Evolutionary conservation across 768 basidiomycete genomes (phyloP).

Genomic region (Lenzites betulinus): DNA sequence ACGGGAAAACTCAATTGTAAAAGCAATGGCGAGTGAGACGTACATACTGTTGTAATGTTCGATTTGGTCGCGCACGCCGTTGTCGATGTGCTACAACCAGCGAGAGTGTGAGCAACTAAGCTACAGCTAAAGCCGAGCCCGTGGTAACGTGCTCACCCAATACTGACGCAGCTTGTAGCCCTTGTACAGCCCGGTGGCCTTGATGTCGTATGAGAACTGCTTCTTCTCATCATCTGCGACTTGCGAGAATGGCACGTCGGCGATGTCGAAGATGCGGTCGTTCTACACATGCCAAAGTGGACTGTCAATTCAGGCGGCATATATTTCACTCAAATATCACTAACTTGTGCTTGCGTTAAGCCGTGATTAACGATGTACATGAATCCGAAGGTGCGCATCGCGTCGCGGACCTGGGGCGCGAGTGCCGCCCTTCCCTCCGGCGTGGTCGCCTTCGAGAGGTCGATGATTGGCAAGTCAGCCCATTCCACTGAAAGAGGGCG

Average conservation of each 20-base stretch:
- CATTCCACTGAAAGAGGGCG: slow-evolving; percentile 35
- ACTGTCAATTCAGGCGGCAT: background rate
- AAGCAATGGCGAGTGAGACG: slow-evolving; percentile 3
- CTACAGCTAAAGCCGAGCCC: background rate
- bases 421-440: slow-evolving; percentile 36
- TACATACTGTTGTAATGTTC: slow-evolving; percentile 44
- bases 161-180: slow-evolving; percentile 56
- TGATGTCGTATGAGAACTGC: slow-evolving; percentile 40
- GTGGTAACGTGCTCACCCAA: slow-evolving; percentile 39
- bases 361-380: slow-evolving; percentile 55
- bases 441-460: slow-evolving; percentile 35
- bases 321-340: background rate
- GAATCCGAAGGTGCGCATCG: slow-evolving; percentile 40
- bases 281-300: slow-evolving; percentile 31
- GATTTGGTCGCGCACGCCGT: slow-evolving; percentile 46
- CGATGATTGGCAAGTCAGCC: slow-evolving; percentile 37
- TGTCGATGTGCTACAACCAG: slow-evolving; percentile 38
- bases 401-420: slow-evolving; percentile 34
- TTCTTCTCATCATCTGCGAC: slow-evolving; percentile 46
- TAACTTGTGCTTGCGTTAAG: slow-evolving; percentile 42
- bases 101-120: background rate
- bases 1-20: background rate
- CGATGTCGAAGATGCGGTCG: slow-evolving; percentile 49
- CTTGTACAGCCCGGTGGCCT: slow-evolving; percentile 48
- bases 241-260: slow-evolving; percentile 44